Base-by-base conservation (phyloP, 1,284 basidiomycete genomes). In the Singerocomus rubriflavus region DNA sequence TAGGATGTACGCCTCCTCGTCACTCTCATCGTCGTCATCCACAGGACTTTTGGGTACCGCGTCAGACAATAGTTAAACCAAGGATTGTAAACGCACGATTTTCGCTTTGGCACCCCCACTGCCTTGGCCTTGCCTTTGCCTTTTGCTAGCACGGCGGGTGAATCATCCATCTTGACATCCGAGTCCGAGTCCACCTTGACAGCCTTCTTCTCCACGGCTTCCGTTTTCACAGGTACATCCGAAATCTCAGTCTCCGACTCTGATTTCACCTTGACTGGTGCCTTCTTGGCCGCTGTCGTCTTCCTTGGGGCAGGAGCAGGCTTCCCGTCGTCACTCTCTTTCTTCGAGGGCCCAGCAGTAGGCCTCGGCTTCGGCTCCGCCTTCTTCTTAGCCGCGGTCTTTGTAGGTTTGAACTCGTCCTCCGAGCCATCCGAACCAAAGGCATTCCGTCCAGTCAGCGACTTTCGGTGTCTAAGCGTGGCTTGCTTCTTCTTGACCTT, bases 331-430 rank as follows among this genome's bases (percentile, higher is more conserved):
- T 67, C 66, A 5, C 60, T 62, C 40, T 63, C 62, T 1, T 60
- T 60, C 52, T 71, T 75, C 51, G 67, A 69, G 32, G 64, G 58
- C 0, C 62, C 64, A 25, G 58, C 57, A 30, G 64, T 62, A 6
- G 68, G 56, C 30, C 59, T 61, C 12, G 63, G 62, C 45, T 65
- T 71, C 44, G 63, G 64, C 54, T 63, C 72, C 56, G 58, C 68
- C 57, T 60, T 71, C 57, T 71, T 74, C 61, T 76, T 77, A 7
- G 78, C 73, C 5, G 74, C 69, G 10, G 81, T 77, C 64, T 88
- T 90, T 51, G 73, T 76, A 4, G 88, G 89, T 63, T 80, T 82
- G 68, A 91, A 92, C 54, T 92, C 88, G 46, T 88, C 87, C 46
- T 84, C 85, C 4, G 74, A 76, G 53, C 82, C 82, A 4, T 77